Evolutionary conservation across 805 yeast species (phyloP).

Genomic region (Cyberlindnera xylosilytica): DNA sequence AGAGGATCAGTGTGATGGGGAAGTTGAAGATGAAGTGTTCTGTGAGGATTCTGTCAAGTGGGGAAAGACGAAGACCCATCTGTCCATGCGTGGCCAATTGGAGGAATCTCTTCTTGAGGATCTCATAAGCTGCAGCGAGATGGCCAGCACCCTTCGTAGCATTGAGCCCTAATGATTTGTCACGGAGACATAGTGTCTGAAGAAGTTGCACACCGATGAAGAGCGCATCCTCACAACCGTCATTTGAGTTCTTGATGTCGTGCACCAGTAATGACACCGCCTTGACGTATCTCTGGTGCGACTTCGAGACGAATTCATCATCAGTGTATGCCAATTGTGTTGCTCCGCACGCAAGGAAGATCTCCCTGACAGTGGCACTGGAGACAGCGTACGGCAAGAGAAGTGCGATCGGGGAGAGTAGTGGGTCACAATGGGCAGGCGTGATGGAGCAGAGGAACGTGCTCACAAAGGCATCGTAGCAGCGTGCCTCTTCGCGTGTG

Average conservation of each 20-base stretch:
- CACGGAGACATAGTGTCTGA: slow-evolving; percentile 27
- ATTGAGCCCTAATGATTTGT: slow-evolving; percentile 25
- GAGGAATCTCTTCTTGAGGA: slow-evolving; percentile 23
- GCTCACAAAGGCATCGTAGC: slow-evolving; percentile 23
- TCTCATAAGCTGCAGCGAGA: slow-evolving; percentile 26
- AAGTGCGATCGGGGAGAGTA: slow-evolving; percentile 19
- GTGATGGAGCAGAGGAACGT: slow-evolving; percentile 23
- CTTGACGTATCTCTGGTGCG: slow-evolving; percentile 20
- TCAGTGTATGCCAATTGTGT: slow-evolving; percentile 22
- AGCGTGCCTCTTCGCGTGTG: slow-evolving; percentile 17
- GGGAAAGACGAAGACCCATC: slow-evolving; percentile 7
- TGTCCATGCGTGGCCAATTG: slow-evolving; percentile 4
- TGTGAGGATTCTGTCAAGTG: slow-evolving; percentile 21
- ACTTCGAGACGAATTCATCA: slow-evolving; percentile 17
- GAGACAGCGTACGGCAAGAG: slow-evolving; percentile 21
- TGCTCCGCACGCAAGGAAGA: slow-evolving; percentile 28
- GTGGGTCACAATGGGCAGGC: slow-evolving; percentile 22
- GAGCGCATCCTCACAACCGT: slow-evolving; percentile 25
- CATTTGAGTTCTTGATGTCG: slow-evolving; percentile 20
- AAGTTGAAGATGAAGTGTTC: slow-evolving; percentile 27
- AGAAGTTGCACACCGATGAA: slow-evolving; percentile 26
- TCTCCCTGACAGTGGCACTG: slow-evolving; percentile 19
- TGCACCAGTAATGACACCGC: slow-evolving; percentile 19
- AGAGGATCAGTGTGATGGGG: slow-evolving; percentile 25
- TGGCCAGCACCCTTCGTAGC: slow-evolving; percentile 27